Conservation (phyloP, 352 stramenopile species). For the Pythium pyrilobum region DNA sequence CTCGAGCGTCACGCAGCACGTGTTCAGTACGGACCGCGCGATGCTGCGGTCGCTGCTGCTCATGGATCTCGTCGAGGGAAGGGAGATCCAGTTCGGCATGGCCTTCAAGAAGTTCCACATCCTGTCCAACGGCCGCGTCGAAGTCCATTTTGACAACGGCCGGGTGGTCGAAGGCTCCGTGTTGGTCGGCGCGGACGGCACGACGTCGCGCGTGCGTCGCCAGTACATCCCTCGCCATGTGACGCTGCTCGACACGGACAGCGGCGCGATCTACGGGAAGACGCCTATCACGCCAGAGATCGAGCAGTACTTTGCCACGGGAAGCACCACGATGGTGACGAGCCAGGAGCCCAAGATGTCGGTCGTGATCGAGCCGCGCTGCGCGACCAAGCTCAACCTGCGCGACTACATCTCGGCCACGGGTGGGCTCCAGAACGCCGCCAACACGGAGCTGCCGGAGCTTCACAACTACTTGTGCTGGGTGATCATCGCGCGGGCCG, state of each 20-base stretch:
- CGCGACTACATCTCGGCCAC: slow-evolving; percentile 24
- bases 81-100: slow-evolving; percentile 52
- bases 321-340: slow-evolving; percentile 44
- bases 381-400: slow-evolving; percentile 26
- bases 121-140: slow-evolving; percentile 38
- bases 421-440: slow-evolving; percentile 2
- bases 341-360: slow-evolving; percentile 41
- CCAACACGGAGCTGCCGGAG: slow-evolving; percentile 14
- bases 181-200: slow-evolving; percentile 51
- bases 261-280: slow-evolving; percentile 65
- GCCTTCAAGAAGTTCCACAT: slow-evolving; percentile 44
- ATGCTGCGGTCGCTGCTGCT: slow-evolving; percentile 30
- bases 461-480: slow-evolving; percentile 57
- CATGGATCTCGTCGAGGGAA: slow-evolving; percentile 37
- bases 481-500: slow-evolving; percentile 42
- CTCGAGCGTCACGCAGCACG: slow-evolving; percentile 7
- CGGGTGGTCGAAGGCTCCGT: slow-evolving; percentile 35
- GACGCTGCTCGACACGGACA: slow-evolving; percentile 55
- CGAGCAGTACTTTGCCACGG: slow-evolving; percentile 30
- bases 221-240: slow-evolving; percentile 45
- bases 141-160: slow-evolving; percentile 53
- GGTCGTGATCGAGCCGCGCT: slow-evolving; percentile 51
- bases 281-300: slow-evolving; percentile 45
- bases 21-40: slow-evolving; percentile 21
- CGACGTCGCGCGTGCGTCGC: slow-evolving; percentile 46